Evolutionary conservation across 2,329 filamentous ascomycete genomes (phyloP), one percentile per base, ranked within the genome.

Genomic region (Leptographium radiaticola): DNA sequence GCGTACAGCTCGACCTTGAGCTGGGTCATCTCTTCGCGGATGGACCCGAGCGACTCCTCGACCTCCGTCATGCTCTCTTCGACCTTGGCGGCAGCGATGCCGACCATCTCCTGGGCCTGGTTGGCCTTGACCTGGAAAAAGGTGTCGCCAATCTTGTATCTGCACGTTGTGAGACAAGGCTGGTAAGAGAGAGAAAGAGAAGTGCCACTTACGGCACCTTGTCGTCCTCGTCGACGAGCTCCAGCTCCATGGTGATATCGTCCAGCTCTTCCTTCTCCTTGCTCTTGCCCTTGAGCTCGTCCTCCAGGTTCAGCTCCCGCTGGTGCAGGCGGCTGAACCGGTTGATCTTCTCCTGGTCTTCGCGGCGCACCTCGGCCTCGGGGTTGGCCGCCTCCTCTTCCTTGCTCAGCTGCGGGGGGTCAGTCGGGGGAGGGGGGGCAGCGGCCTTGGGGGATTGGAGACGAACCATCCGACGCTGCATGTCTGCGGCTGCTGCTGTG

Each of bases 311-410:
- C 38, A 86, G 76, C 67, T 95, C 87, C 51, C 87, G 85, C 67
- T 94, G 89, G 68, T 98, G 93, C 58, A 98, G 75, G 46, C 89
- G 84, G 69, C 90, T 96, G 76, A 98, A 98, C 60, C 83, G 85
- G 72, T 98, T 98, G 80, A 98, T 98, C 72, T 93, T 95, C 73
- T 97, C 90, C 70, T 98, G 93, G 67, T 98, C 93, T 68, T 97
- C 90, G 64, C 90, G 86, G 57, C 93, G 87, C 56, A 98, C 93
- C 70, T 96, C 87, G 62, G 89, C 85, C 66, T 98, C 93, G 60
- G 93, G 86, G 57, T 81, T 79, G 52, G 76, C 77, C 20, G 83
- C 75, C 56, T 83, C 84, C 55, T 83, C 91, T 67, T 95, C 91
- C 66, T 89, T 94, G 47, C 88, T 89, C 61, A 98, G 85, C 93